Conservation (phyloP, 2,329 filamentous ascomycete genomes). For the Pyricularia pennisetigena region DNA sequence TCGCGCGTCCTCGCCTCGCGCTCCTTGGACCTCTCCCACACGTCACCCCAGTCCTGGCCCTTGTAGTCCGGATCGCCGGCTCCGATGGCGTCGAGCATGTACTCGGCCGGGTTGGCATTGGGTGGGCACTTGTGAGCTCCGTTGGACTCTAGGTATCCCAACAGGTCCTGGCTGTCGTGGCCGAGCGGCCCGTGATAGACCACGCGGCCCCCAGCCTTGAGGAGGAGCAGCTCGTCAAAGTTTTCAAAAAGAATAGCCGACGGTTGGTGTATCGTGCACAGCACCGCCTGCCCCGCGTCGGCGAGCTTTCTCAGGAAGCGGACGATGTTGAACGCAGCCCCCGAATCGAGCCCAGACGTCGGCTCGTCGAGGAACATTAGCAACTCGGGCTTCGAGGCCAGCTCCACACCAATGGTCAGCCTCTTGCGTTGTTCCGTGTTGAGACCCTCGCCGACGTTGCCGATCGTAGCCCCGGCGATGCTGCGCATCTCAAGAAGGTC, state of each 20-base stretch:
- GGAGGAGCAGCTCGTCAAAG: conserved; percentile 55
- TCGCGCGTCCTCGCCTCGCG: conserved; percentile 44
- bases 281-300: conserved; percentile 54
- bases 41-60: conserved; percentile 26
- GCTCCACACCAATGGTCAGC: conserved; percentile 67
- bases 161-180: conserved; percentile 37
- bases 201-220: conserved; percentile 55
- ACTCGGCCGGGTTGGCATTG: conserved; percentile 63
- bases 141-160: conserved; percentile 55
- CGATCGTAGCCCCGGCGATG: conserved; percentile 63
- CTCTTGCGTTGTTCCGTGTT: conserved; percentile 78
- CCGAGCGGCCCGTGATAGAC: conserved; percentile 44
- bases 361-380: conserved; percentile 71
- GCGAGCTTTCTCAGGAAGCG: conserved; percentile 58
- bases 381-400: conserved; percentile 73
- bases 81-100: conserved; percentile 57
- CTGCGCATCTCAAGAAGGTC: conserved; percentile 61
- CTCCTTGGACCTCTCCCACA: conserved; percentile 26
- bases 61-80: conserved; percentile 29
- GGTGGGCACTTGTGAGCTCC: conserved; percentile 48
- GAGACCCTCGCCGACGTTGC: conserved; percentile 74
- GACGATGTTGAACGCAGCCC: conserved; percentile 56
- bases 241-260: conserved; percentile 56
- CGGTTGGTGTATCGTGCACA: conserved; percentile 64
- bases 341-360: conserved; percentile 74